phyloP scores from a whole-genome alignment of 2,329 filamentous ascomycete genomes.

The Mariannaea sp. region DNA sequence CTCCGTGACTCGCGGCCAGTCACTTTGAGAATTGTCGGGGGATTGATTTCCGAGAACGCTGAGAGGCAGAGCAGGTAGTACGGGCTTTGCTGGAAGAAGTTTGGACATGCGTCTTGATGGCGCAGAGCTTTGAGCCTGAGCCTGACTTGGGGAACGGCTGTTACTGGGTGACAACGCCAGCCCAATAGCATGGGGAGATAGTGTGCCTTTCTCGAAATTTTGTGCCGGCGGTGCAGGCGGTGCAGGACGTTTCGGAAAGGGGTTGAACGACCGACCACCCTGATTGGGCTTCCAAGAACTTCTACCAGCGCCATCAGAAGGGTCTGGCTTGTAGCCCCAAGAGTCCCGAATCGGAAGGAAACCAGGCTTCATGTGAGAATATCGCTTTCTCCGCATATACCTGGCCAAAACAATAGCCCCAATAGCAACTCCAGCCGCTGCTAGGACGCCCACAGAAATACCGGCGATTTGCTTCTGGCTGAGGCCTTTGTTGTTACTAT shows the following conservation, averaged over 20 bases:
- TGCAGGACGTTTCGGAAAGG: constrained; percentile 27
- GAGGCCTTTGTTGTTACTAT: constrained; percentile 29
- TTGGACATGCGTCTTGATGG: constrained; percentile 46
- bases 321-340: constrained; percentile 42
- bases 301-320: constrained; percentile 28
- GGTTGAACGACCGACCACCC: constrained; percentile 28
- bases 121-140: constrained; percentile 23
- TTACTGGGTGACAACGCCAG: constrained; percentile 48
- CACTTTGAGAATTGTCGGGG: constrained; percentile 20
- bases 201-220: constrained; percentile 40
- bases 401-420: constrained; percentile 53
- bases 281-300: constrained; percentile 38
- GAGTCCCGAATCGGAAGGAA: constrained; percentile 47
- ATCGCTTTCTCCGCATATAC: constrained; percentile 47
- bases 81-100: constrained; percentile 53
- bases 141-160: constrained; percentile 31
- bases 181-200: constrained; percentile 46
- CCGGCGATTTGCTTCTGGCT: constrained; percentile 58
- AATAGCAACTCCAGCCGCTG: constrained; percentile 54
- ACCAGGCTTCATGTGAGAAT: constrained; percentile 44
- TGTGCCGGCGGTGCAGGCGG: constrained; percentile 36
- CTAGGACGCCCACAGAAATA: constrained; percentile 60
- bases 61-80: constrained; percentile 41
- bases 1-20: constrained; percentile 15
- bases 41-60: constrained; percentile 27